Evolutionary conservation across 345 rosid genomes (phyloP).

Genomic region (Salix arbutifolia): DNA sequence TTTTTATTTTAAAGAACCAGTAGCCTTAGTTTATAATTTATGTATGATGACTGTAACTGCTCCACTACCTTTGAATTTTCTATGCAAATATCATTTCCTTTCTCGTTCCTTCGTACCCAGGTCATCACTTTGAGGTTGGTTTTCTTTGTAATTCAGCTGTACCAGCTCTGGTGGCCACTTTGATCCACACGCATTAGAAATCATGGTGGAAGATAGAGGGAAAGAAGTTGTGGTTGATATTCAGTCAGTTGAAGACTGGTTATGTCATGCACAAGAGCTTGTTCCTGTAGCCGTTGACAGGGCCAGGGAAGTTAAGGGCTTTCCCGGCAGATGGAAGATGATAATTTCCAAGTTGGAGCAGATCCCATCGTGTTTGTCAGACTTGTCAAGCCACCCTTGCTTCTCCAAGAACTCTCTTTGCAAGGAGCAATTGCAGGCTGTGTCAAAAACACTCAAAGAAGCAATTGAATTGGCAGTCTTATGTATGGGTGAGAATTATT

Average conservation of each 20-base stretch:
- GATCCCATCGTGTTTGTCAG: slow-evolving; percentile 70
- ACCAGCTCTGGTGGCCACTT: slow-evolving; percentile 24
- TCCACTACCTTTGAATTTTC: slow-evolving; percentile 47
- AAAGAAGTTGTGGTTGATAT: slow-evolving; percentile 23
- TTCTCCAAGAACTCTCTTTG: slow-evolving; percentile 82
- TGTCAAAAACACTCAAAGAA: slow-evolving; percentile 54
- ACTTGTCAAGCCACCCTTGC: slow-evolving; percentile 91
- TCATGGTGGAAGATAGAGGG: slow-evolving; percentile 49
- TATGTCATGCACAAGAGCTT: slow-evolving; percentile 59
- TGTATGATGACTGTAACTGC: slow-evolving; percentile 66
- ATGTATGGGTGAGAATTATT: slow-evolving; percentile 59
- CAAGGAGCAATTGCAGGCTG: slow-evolving; percentile 80
- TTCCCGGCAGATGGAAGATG: slow-evolving; percentile 85
- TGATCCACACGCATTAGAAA: slow-evolving; percentile 28
- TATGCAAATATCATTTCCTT: slow-evolving; percentile 17
- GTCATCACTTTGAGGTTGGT: slow-evolving; percentile 22
- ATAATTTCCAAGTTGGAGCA: slow-evolving; percentile 72
- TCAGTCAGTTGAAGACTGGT: slow-evolving; percentile 68
- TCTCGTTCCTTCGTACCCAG: slow-evolving; percentile 21
- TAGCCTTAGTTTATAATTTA: slow-evolving; percentile 19
- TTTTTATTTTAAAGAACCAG: slow-evolving; percentile 20
- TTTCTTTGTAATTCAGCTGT: slow-evolving; percentile 26
- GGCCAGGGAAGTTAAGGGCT: slow-evolving; percentile 63
- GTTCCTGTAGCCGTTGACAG: slow-evolving; percentile 55
- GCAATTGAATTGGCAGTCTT: slow-evolving; percentile 46